A percentile compares a stretch with the other conserved stretches of the same genome.
Conservation (phyloP, 768 basidiomycete genomes). For the Collybia nuda region DNA sequence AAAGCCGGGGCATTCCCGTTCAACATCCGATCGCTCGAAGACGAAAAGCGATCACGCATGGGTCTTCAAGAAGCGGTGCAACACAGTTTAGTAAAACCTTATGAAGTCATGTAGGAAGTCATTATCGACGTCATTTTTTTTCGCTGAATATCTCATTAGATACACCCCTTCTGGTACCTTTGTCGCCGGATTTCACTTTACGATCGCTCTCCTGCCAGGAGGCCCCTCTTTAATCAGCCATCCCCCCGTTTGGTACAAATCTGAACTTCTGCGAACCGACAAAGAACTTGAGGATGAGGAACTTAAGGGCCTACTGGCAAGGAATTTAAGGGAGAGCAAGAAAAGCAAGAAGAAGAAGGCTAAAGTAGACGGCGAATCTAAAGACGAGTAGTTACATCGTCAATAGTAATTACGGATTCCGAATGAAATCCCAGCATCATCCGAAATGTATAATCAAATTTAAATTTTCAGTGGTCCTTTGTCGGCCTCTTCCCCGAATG, state of each 20-base stretch:
- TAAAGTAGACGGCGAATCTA: conserved; percentile 51
- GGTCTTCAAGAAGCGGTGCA: conserved; percentile 96
- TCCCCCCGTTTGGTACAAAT: conserved; percentile 90
- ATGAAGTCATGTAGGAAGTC: conserved; percentile 82
- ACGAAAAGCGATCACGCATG: conserved; percentile 94
- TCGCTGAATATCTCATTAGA: conserved; percentile 32
- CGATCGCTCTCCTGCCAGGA: conserved; percentile 86
- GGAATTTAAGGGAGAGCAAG: conserved; percentile 84
- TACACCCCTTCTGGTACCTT: conserved; percentile 82
- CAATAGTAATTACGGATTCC: no score
- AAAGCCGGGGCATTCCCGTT: conserved; percentile 99
- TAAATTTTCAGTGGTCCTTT: conserved; percentile 16
- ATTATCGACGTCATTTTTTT: not conserved
- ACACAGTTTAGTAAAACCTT: conserved; percentile 91
- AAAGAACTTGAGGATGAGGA: conserved; percentile 89
- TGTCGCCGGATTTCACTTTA: conserved; percentile 97
- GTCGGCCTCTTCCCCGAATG: conserved; percentile 73
- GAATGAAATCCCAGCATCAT: no score
- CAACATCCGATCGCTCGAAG: conserved; percentile 90
- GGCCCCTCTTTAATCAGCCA: conserved; percentile 88
- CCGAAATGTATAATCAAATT: not conserved
- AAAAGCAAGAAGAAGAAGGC: conserved; percentile 89
- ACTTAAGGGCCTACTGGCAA: conserved; percentile 73
- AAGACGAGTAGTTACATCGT: conserved; percentile 20
- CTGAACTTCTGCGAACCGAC: conserved; percentile 86